Conservation (phyloP, 768 basidiomycete species). For the Xanthoconium stramineum region DNA sequence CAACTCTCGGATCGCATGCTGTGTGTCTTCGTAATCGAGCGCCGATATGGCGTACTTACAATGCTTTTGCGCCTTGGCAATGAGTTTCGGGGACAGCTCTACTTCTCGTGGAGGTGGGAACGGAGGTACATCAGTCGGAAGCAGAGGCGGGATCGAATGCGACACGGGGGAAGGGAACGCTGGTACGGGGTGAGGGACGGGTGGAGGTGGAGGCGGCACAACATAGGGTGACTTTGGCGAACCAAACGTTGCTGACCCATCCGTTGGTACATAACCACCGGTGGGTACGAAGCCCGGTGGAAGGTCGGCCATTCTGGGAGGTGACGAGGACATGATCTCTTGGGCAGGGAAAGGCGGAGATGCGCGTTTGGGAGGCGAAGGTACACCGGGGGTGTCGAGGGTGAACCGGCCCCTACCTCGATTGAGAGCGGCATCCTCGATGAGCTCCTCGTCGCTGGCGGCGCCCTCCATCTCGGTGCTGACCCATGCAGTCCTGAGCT, state of each 20-base stretch:
- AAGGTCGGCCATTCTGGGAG: slow-evolving; percentile 17
- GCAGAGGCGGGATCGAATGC: background rate
- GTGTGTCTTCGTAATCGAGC: slow-evolving; percentile 92
- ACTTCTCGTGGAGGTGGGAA: slow-evolving; percentile 21
- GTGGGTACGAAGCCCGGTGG: slow-evolving; percentile 32
- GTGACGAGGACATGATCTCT: slow-evolving; percentile 13
- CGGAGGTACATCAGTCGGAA: slow-evolving; percentile 11
- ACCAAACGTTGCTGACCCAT: slow-evolving; percentile 7
- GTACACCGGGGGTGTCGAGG: slow-evolving; percentile 11
- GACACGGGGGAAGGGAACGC: slow-evolving; percentile 12
- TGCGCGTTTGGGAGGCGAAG: slow-evolving; percentile 11
- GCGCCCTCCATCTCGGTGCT: slow-evolving; percentile 43
- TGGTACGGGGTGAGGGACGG: slow-evolving; percentile 5
- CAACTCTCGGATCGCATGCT: slow-evolving; percentile 83
- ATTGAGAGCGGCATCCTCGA: slow-evolving; percentile 14
- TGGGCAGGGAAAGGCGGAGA: slow-evolving; percentile 11
- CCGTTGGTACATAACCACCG: slow-evolving; percentile 12
- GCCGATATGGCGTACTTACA: slow-evolving; percentile 91
- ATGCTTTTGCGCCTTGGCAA: slow-evolving; percentile 84
- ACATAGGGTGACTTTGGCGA: slow-evolving; percentile 8
- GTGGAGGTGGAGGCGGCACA: slow-evolving; percentile 20
- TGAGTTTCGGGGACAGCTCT: slow-evolving; percentile 60
- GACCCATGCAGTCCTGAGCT: slow-evolving; percentile 33
- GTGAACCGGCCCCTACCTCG: slow-evolving; percentile 19
- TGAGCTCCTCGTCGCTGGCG: slow-evolving; percentile 26